Evolutionary conservation across 2,329 filamentous ascomycete species (phyloP).

Genomic region (Myriosclerotinia duriaeana): DNA sequence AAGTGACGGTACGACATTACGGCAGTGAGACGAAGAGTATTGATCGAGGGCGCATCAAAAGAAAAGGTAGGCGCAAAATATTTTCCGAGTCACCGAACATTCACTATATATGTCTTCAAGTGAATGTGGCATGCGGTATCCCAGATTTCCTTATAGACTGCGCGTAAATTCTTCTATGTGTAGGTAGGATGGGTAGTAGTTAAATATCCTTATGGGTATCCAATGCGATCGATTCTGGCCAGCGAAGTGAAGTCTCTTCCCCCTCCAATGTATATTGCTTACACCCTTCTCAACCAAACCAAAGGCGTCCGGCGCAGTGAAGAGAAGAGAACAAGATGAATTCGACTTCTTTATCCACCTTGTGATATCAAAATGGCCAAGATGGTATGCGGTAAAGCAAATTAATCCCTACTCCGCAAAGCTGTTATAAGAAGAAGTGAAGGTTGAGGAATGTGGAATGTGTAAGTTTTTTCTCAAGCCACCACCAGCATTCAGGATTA

Average conservation of each 20-base stretch:
- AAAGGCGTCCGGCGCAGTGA: conserved; percentile 11
- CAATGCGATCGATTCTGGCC: neutral
- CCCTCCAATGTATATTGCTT: conserved; percentile 9
- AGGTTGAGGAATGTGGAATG: conserved; percentile 9
- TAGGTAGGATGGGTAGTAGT: neutral
- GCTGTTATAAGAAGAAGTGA: conserved; percentile 1
- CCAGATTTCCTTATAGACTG: conserved; percentile 1
- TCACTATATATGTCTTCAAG: neutral
- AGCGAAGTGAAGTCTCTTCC: neutral
- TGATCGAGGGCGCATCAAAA: conserved; percentile 8
- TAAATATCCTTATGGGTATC: neutral
- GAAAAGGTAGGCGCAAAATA: conserved; percentile 2
- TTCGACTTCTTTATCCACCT: neutral
- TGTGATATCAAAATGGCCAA: neutral
- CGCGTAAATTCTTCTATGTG: neutral
- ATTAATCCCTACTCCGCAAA: neutral
- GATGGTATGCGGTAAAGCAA: neutral
- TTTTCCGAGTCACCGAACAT: conserved; percentile 2
- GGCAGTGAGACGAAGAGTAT: conserved; percentile 24
- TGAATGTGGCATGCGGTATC: conserved; percentile 10
- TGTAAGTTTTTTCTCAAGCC: neutral
- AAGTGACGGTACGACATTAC: conserved; percentile 60
- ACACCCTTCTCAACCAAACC: neutral
- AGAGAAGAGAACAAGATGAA: neutral
- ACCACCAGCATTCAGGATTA: conserved; percentile 11